phyloP scores from a whole-genome alignment of 257 asterid genomes.

The Jaltomata sinuosa region DNA sequence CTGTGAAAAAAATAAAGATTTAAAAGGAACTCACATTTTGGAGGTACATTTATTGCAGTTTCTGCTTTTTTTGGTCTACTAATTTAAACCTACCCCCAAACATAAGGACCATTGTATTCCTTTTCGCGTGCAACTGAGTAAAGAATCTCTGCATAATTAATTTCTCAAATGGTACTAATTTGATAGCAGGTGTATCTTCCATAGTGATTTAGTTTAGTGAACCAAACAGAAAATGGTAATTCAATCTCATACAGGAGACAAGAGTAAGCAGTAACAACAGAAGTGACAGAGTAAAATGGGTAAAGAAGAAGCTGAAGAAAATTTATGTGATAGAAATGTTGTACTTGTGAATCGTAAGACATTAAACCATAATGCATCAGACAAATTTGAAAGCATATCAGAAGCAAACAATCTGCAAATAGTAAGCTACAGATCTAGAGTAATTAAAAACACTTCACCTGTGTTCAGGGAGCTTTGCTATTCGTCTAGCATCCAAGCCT shows the following conservation, averaged over 20 bases:
- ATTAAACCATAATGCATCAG: background rate
- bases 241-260: background rate
- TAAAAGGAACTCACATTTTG: background rate
- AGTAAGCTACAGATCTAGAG: background rate
- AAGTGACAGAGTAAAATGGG: background rate
- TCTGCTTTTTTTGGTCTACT: background rate
- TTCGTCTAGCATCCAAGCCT: slow-evolving; percentile 96
- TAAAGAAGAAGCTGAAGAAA: background rate
- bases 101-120: background rate
- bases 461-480: slow-evolving; percentile 87
- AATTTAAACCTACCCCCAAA: background rate
- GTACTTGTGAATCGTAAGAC: background rate
- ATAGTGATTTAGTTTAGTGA: background rate
- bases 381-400: background rate
- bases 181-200: background rate
- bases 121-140: background rate
- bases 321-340: background rate
- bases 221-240: background rate
- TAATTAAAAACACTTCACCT: slow-evolving; percentile 37
- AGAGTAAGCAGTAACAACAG: background rate
- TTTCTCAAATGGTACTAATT: background rate
- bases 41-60: background rate
- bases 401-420: background rate
- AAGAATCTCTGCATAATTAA: background rate
- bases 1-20: background rate